phyloP scores from a whole-genome alignment of 192 early-diverging fungal genomes.

The Radiomyces spectabilis region DNA sequence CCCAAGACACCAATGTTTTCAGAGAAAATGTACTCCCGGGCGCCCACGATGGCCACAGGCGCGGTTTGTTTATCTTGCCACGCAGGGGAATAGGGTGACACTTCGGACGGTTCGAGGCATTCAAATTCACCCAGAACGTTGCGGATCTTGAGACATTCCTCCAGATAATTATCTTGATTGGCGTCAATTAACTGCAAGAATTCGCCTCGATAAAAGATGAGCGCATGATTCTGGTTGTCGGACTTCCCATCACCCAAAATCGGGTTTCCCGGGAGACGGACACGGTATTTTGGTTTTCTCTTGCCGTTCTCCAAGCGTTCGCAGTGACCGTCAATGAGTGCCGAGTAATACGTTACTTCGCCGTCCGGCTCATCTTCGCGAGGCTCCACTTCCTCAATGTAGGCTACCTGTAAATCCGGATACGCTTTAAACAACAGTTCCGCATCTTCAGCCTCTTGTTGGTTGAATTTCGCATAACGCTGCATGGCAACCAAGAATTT shows the following conservation, averaged over 20 bases:
- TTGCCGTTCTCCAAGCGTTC: conserved; percentile 60
- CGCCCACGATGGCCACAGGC: conserved; percentile 83
- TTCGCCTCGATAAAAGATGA: conserved; percentile 83
- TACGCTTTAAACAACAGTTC: conserved; percentile 72
- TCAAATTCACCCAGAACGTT: conserved; percentile 86
- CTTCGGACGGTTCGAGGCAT: conserved; percentile 52
- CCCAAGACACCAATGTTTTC: conserved; percentile 79
- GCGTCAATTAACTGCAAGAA: conserved; percentile 83
- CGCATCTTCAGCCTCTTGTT: conserved; percentile 64
- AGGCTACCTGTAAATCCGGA: conserved; percentile 75
- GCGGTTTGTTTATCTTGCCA: conserved; percentile 31
- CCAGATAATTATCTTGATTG: conserved; percentile 91
- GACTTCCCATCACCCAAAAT: conserved; percentile 91
- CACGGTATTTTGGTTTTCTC: conserved; percentile 68
- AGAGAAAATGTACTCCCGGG: conserved; percentile 81
- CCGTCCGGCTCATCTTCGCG: conserved; percentile 55
- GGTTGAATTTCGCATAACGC: conserved; percentile 70
- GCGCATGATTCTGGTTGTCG: conserved; percentile 84
- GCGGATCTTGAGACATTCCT: conserved; percentile 82
- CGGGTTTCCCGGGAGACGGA: conserved; percentile 75
- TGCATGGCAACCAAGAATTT: conserved; percentile 83
- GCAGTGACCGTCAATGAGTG: conserved; percentile 75
- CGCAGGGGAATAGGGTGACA: conserved; percentile 62
- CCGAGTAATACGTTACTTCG: conserved; percentile 46
- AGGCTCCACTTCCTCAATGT: conserved; percentile 63